Percentiles rank a stretch among this genome's conserved stretches.
These are phyloP conservation scores for Zalaria sp. DNA, from an alignment of 2,329 filamentous ascomycete genomes.

Conservation along the genomic window DNA sequence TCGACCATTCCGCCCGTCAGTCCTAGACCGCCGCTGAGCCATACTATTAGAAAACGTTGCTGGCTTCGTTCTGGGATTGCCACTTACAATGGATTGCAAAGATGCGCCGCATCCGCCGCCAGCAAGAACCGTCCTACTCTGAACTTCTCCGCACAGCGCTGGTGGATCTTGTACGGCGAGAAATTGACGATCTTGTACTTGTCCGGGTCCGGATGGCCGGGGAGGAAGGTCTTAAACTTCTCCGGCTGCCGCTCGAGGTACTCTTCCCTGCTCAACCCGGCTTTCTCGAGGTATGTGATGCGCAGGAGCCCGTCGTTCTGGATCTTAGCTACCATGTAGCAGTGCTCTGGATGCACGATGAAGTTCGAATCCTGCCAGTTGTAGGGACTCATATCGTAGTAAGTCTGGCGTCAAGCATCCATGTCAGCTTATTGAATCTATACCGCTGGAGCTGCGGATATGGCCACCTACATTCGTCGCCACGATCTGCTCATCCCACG, in stretches of 20 bases:
- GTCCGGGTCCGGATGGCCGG: slow-evolving; percentile 9
- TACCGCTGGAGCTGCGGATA: too few species aligned
- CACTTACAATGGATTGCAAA: slow-evolving; percentile 11
- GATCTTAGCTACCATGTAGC: slow-evolving; percentile 12
- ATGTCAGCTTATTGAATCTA: too few species aligned
- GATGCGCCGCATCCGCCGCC: slow-evolving; percentile 24
- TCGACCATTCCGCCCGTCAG: slow-evolving; percentile 11
- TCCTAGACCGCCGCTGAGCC: slow-evolving; percentile 9
- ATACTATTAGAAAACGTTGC: background rate
- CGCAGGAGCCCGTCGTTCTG: slow-evolving; percentile 23
- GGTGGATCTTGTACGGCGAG: slow-evolving; percentile 26
- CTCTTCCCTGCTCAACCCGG: slow-evolving; percentile 11
- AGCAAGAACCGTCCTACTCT: slow-evolving; percentile 18
- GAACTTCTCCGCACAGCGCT: slow-evolving; percentile 18
- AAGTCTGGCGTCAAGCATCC: background rate
- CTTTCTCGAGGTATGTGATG: slow-evolving; percentile 24
- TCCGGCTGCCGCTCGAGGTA: slow-evolving; percentile 9
- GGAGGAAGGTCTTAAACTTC: slow-evolving; percentile 11
- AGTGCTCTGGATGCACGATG: slow-evolving; percentile 13
- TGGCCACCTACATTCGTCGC: slow-evolving; percentile 18
- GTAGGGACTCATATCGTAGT: slow-evolving; percentile 2
- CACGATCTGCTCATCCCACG: slow-evolving; percentile 18
- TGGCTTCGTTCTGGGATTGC: background rate
- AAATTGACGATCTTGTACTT: slow-evolving; percentile 19
- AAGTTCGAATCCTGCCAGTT: slow-evolving; percentile 4